Evolutionary conservation across 371 early-diverging fungal species (phyloP).

Genomic region (Circinella minor): DNA sequence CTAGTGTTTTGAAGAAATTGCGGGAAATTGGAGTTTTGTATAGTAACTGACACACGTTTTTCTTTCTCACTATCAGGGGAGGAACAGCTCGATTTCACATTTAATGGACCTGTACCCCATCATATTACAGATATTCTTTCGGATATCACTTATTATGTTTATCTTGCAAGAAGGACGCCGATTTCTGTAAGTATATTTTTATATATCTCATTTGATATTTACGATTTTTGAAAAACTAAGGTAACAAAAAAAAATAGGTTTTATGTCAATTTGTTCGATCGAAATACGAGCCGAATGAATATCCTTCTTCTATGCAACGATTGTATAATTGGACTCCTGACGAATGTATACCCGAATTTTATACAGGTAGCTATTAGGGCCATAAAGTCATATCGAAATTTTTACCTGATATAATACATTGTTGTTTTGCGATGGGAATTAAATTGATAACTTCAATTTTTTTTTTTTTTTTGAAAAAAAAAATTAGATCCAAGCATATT

Average conservation of each 20-base stretch:
- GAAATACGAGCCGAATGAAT: slow-evolving; percentile 75
- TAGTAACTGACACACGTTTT: background rate
- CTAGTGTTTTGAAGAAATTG: background rate
- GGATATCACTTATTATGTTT: slow-evolving; percentile 75
- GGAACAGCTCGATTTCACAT: slow-evolving; percentile 73
- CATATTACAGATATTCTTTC: slow-evolving; percentile 75
- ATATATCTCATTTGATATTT: background rate
- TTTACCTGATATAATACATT: too few species aligned
- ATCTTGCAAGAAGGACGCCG: slow-evolving; percentile 69
- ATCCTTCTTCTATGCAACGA: slow-evolving; percentile 65
- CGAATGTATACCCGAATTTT: slow-evolving; percentile 80
- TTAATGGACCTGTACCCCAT: slow-evolving; percentile 71
- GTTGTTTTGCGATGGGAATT: too few species aligned
- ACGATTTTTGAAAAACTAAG: too few species aligned
- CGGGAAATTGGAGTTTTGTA: background rate
- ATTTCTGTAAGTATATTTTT: slow-evolving; percentile 49
- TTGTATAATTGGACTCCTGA: slow-evolving; percentile 77
- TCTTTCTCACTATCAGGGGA: slow-evolving; percentile 47
- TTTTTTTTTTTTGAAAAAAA: too few species aligned
- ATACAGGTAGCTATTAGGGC: slow-evolving; percentile 42
- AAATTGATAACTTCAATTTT: background rate
- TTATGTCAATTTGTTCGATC: slow-evolving; percentile 74
- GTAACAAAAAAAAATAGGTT: slow-evolving; percentile 25
- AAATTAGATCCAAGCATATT: slow-evolving; percentile 59
- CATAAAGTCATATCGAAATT: background rate